Evolutionary conservation across 2,329 filamentous ascomycete genomes (phyloP), one percentile per base, ranked within the genome.

Genomic region (Penicillium sp.): DNA sequence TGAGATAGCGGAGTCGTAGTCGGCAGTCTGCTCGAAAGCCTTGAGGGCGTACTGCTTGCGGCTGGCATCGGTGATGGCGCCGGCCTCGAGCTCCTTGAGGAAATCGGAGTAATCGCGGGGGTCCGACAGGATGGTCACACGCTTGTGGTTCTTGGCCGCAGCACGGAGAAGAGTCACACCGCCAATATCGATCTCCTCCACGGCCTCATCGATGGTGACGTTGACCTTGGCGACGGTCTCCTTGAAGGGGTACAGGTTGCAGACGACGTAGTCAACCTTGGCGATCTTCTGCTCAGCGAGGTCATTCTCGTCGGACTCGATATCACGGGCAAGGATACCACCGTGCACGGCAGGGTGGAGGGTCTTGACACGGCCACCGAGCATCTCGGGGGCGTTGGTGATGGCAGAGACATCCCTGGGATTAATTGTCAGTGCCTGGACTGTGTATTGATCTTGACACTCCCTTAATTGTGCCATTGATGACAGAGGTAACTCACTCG

Each of bases 171-270:
- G 86, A 38, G 94, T 99, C 50, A 99, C 94, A 67, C 94, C 94
- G 63, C 92, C 94, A 72, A 99, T 97, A 77, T 99, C 94, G 68
- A 99, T 96, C 80, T 99, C 94, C 79, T 99, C 94, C 38, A 99
- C 93, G 49, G 94, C 94, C 79, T 99, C 93, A 49, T 90, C 86
- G 60, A 99, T 90, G 58, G 93, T 97, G 68, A 99, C 94, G 70
- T 96, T 96, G 80, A 95, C 86, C 82, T 97, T 96, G 67, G 91
- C 89, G 66, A 99, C 87, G 32, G 94, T 99, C 74, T 97, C 92
- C 81, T 97, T 97, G 86, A 99, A 99, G 13, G 94, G 94, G 77
- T 99, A 97, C 53, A 99, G 84, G 79, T 99, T 99, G 87, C 94
- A 97, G 72, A 99, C 88, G 66, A 96, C 91, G 68, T 88, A 96